Conservation (phyloP, 2,329 filamentous ascomycete genomes). For the Sclerotinia borealis region DNA sequence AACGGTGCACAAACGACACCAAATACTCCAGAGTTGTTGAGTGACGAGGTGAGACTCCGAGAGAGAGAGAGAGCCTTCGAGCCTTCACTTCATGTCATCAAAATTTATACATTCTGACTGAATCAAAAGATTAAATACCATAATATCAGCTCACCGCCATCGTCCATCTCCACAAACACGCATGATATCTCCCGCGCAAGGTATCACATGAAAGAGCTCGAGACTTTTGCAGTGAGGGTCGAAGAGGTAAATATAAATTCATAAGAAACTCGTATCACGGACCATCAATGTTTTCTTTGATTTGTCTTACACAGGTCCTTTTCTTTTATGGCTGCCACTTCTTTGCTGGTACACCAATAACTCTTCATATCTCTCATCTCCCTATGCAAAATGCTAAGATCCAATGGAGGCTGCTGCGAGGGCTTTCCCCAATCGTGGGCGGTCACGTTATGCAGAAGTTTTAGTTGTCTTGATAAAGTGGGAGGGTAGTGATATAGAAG, state of each 20-base stretch:
- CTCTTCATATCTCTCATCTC: slow-evolving; percentile 4
- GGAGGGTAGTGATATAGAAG: slow-evolving; percentile 22
- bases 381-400: slow-evolving; percentile 12
- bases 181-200: slow-evolving; percentile 17
- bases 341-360: background rate
- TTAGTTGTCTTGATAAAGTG: slow-evolving; percentile 22
- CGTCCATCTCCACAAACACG: slow-evolving; percentile 13
- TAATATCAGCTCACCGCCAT: slow-evolving; percentile 11
- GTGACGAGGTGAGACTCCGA: slow-evolving; percentile 13
- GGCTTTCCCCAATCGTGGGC: slow-evolving; percentile 22
- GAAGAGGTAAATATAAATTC: slow-evolving; percentile 11
- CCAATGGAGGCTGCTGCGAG: slow-evolving; percentile 20
- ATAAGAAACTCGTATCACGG: slow-evolving; percentile 7
- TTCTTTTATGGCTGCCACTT: background rate
- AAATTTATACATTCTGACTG: background rate
- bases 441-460: slow-evolving; percentile 22
- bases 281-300: background rate
- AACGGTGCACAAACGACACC: slow-evolving; percentile 6
- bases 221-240: slow-evolving; percentile 15
- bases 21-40: slow-evolving; percentile 10
- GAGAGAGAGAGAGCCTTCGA: no score
- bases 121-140: slow-evolving; percentile 3
- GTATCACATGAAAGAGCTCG: slow-evolving; percentile 17
- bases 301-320: background rate
- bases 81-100: background rate